Conservation (phyloP, 164 flowering plant species). For the Sextonia rubra region DNA sequence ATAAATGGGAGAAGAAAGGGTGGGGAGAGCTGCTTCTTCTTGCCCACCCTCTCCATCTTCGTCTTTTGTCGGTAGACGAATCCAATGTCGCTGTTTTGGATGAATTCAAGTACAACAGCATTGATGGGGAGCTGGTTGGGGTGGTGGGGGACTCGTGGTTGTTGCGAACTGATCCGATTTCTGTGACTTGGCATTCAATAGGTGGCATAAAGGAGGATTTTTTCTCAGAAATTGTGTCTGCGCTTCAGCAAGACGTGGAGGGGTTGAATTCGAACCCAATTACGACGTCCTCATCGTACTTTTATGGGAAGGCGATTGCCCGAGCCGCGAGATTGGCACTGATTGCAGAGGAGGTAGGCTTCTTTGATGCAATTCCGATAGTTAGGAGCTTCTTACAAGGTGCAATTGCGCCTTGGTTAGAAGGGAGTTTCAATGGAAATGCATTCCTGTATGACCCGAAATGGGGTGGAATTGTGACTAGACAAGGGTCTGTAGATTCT, state of each 20-base stretch:
- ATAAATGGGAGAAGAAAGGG: conserved; percentile 80
- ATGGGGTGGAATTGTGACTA: conserved; percentile 89
- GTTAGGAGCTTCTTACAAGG: conserved; percentile 53
- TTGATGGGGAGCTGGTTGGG: conserved; percentile 96
- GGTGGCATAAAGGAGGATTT: conserved; percentile 34
- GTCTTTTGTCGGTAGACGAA: conserved; percentile 35
- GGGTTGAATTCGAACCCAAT: conserved; percentile 36
- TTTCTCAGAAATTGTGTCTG: conserved; percentile 42
- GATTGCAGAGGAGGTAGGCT: conserved; percentile 81
- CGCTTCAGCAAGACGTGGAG: conserved; percentile 58
- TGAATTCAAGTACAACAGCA: conserved; percentile 64
- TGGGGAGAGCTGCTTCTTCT: conserved; percentile 81
- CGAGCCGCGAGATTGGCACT: conserved; percentile 86
- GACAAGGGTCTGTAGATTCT: conserved; percentile 58
- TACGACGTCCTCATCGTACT: conserved; percentile 68
- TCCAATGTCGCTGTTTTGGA: conserved; percentile 36
- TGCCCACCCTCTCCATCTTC: conserved; percentile 80
- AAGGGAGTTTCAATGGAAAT: conserved; percentile 70
- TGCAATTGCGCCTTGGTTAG: conserved; percentile 79
- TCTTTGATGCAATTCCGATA: conserved; percentile 48
- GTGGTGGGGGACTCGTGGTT: conserved; percentile 82
- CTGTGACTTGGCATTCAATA: conserved; percentile 83
- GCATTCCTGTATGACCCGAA: conserved; percentile 69
- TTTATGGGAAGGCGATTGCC: conserved; percentile 80
- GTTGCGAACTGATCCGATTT: conserved; percentile 48